Percentiles rank a stretch among this genome's conserved stretches.
These are phyloP conservation scores for Alternaria gansuensis DNA, from an alignment of 2,329 filamentous ascomycete species.

Conservation along the genomic window DNA sequence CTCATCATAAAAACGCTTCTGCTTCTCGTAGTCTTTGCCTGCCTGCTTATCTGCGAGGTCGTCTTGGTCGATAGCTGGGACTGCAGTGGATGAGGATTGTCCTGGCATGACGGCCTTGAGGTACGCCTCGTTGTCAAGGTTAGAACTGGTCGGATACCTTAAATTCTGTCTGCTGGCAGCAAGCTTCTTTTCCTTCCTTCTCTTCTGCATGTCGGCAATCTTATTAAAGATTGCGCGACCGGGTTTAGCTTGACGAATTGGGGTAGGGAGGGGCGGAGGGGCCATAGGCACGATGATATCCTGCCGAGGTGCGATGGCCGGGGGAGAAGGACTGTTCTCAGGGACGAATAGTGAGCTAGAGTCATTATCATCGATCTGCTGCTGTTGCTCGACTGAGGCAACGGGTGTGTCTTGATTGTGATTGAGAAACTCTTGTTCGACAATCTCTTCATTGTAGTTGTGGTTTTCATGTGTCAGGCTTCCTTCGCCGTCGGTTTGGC, in stretches of 20 bases:
- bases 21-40: conserved; percentile 26
- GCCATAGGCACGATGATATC: neutral
- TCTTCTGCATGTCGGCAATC: conserved; percentile 26
- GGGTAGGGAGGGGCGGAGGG: conserved; percentile 7
- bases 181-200: conserved; percentile 13
- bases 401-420: conserved; percentile 3
- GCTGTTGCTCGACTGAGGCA: conserved; percentile 1
- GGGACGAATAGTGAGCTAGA: conserved; percentile 28
- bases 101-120: conserved; percentile 24
- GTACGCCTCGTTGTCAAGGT: conserved; percentile 23
- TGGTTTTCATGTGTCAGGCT: neutral
- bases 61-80: conserved; percentile 10
- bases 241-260: neutral
- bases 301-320: neutral
- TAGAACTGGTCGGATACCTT: neutral
- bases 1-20: conserved; percentile 35
- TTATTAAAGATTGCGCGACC: conserved; percentile 12
- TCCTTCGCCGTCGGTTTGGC: neutral
- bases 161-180: conserved; percentile 8
- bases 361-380: conserved; percentile 2
- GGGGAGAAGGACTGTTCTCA: conserved; percentile 14
- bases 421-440: neutral
- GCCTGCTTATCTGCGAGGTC: conserved; percentile 25
- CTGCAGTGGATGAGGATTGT: conserved; percentile 6
- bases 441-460: neutral